Conservation (phyloP, 495 filamentous ascomycete species). For the Penicillium chermesinum region DNA sequence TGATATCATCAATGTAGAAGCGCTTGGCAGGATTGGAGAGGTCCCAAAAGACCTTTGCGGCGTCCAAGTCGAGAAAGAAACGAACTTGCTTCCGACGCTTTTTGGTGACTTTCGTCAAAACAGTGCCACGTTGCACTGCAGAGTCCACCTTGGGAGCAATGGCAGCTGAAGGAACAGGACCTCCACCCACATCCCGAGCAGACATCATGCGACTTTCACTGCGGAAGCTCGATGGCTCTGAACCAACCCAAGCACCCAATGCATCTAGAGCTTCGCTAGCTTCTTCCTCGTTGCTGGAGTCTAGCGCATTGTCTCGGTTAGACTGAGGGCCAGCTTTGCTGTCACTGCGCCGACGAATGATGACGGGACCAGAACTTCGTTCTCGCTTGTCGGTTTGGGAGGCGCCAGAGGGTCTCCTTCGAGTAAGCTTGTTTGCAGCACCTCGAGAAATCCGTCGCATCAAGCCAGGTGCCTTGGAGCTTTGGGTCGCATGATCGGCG, state of each 20-base stretch:
- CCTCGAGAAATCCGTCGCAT: constrained; percentile 64
- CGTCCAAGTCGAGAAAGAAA: constrained; percentile 72
- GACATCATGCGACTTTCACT: constrained; percentile 31
- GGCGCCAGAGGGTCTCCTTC: constrained; percentile 62
- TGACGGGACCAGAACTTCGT: constrained; percentile 80
- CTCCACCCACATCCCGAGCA: constrained; percentile 21
- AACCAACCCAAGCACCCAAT: constrained; percentile 32
- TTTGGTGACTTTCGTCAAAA: constrained; percentile 74
- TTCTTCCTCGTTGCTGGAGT: constrained; percentile 53
- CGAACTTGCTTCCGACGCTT: constrained; percentile 69
- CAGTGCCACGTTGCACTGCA: constrained; percentile 67
- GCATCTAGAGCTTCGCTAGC: constrained; percentile 56
- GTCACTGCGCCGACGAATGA: constrained; percentile 81
- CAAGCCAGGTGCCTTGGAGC: constrained; percentile 51
- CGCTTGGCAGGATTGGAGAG: constrained; percentile 68
- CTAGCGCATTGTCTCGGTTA: constrained; percentile 45
- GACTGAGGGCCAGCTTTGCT: constrained; percentile 64
- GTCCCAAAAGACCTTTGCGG: constrained; percentile 86
- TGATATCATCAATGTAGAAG: constrained; percentile 92
- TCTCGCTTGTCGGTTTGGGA: constrained; percentile 70
- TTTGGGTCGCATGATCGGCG: constrained; percentile 50
- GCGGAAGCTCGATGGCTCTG: constrained; percentile 37
- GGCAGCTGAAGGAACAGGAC: constrained; percentile 23
- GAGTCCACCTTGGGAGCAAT: constrained; percentile 67
- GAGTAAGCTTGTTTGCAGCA: constrained; percentile 55